These are phyloP conservation scores for Anthracocystis panici-leucophaei DNA, from an alignment of 1,284 basidiomycete species.

Conservation along the genomic window DNA sequence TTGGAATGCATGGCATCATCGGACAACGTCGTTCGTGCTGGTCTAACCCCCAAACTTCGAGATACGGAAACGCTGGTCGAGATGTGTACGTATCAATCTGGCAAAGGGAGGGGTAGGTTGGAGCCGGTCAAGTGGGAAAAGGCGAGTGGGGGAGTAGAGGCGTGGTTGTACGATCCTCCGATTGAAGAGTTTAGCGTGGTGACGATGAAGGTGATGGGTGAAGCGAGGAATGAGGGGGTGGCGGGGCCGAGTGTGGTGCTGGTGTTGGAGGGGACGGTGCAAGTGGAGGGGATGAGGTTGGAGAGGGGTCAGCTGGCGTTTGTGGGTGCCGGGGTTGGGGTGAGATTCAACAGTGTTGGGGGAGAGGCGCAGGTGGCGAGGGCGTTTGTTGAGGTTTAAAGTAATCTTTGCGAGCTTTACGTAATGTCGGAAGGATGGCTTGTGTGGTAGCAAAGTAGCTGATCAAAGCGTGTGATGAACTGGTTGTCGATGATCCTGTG, in stretches of 20 bases:
- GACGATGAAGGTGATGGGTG: slow-evolving; percentile 74
- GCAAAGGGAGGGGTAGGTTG: slow-evolving; percentile 72
- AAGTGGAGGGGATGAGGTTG: slow-evolving; percentile 45
- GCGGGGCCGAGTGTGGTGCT: slow-evolving; percentile 88
- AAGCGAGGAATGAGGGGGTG: slow-evolving; percentile 76
- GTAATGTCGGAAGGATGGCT: too few relatives aligned
- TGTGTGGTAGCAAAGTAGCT: too few relatives aligned
- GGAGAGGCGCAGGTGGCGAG: slow-evolving; percentile 18
- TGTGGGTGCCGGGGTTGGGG: slow-evolving; percentile 78
- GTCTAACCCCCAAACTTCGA: slow-evolving; percentile 94
- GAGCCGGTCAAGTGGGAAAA: slow-evolving; percentile 7
- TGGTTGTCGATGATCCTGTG: too few relatives aligned
- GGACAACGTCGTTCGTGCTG: slow-evolving; percentile 98
- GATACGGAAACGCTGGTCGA: slow-evolving; percentile 90
- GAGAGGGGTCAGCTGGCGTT: slow-evolving; percentile 84
- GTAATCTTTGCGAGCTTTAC: too few relatives aligned
- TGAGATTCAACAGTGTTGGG: slow-evolving; percentile 64
- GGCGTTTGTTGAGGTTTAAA: slow-evolving; percentile 47
- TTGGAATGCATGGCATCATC: slow-evolving; percentile 68
- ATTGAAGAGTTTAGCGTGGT: slow-evolving; percentile 93
- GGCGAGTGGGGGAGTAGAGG: slow-evolving; percentile 6
- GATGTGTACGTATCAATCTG: slow-evolving; percentile 87
- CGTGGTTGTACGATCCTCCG: slow-evolving; percentile 87
- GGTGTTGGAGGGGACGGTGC: slow-evolving; percentile 79
- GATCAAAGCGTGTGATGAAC: too few relatives aligned